A percentile compares a stretch with the other conserved stretches of the same genome.
Evolutionary conservation across 768 basidiomycete genomes (phyloP).

Genomic region (Rhizopogon sp.): DNA sequence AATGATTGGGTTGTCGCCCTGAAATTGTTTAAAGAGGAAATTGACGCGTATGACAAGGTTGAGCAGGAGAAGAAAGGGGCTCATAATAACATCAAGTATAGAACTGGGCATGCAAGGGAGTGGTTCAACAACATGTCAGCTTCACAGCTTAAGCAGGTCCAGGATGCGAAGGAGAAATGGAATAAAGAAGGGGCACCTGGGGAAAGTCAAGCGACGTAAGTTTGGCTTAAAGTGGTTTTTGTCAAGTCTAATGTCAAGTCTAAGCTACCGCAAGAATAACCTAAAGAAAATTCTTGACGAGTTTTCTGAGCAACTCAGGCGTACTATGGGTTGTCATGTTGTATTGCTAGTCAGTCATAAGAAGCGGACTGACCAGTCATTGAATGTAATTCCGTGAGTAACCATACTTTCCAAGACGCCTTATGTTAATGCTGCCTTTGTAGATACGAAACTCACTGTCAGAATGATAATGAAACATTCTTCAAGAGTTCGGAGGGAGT

Average conservation of each 20-base stretch:
- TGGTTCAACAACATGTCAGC: neutral
- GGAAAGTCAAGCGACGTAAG: neutral
- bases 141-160: neutral
- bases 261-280: neutral
- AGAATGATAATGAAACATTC: neutral
- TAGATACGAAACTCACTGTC: neutral
- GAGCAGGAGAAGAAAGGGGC: neutral
- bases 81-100: neutral
- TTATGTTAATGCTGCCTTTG: neutral
- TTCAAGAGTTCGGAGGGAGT: neutral
- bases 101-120: neutral
- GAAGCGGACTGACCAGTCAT: neutral
- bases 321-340: neutral
- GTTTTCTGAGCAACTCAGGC: neutral
- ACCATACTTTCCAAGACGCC: neutral
- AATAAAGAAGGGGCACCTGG: neutral
- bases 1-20: neutral
- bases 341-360: neutral
- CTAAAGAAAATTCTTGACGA: neutral
- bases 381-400: neutral
- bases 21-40: neutral
- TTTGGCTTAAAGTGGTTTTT: neutral
- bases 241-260: neutral
- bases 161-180: neutral
- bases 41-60: neutral